phyloP scores from a whole-genome alignment of 129 eudicot species.

The Ambrosia trifida region DNA sequence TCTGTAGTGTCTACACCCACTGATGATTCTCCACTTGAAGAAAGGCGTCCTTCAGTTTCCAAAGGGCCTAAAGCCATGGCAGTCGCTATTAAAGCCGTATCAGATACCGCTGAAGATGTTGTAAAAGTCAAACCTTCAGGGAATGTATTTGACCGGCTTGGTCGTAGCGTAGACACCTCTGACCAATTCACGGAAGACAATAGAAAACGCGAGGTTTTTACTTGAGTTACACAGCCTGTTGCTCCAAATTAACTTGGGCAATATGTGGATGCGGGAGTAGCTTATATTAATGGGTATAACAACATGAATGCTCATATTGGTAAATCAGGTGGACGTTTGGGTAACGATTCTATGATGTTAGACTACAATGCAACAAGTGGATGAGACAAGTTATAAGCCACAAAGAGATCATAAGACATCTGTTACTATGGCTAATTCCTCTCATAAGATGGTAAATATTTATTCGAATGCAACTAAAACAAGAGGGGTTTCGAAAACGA shows the following conservation, averaged over 20 bases:
- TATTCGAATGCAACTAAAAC: conserved; percentile 54
- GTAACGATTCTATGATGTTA: conserved; percentile 43
- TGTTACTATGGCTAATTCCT: conserved; percentile 38
- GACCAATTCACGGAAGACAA: conserved; percentile 37
- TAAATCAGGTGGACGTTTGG: conserved; percentile 44
- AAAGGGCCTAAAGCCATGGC: conserved; percentile 58
- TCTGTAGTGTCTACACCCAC: conserved; percentile 74
- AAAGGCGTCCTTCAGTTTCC: conserved; percentile 46
- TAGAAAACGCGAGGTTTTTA: conserved; percentile 31
- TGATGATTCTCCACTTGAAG: conserved; percentile 40
- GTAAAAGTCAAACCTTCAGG: conserved; percentile 54
- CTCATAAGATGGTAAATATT: conserved; percentile 51
- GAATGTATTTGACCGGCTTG: conserved; percentile 87
- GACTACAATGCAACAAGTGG: conserved; percentile 46
- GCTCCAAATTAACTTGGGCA: conserved; percentile 23
- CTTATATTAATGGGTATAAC: conserved; percentile 45
- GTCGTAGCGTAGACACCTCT: conserved; percentile 47
- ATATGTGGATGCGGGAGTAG: conserved; percentile 35
- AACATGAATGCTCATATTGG: conserved; percentile 41
- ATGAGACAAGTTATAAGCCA: conserved; percentile 30
- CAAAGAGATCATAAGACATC: conserved; percentile 45
- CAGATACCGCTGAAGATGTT: conserved; percentile 83
- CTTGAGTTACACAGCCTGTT: conserved; percentile 33
- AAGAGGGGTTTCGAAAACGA: conserved; percentile 34
- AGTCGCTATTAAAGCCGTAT: conserved; percentile 75